Conservation (phyloP, 176 grass and related monocot genomes). For the Pontederia crassipes region DNA sequence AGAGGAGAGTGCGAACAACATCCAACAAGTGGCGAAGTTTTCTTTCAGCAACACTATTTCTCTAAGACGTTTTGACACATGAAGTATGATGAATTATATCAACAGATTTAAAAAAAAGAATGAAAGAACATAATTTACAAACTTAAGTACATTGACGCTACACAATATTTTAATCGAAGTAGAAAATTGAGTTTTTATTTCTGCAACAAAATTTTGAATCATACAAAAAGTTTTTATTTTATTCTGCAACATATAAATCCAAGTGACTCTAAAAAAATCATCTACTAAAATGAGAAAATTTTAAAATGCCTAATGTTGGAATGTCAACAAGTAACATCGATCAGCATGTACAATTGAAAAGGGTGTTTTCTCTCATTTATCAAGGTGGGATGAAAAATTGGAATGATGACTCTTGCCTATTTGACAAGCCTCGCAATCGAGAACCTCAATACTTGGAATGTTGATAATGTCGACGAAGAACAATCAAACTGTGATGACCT, state of each 20-base stretch:
- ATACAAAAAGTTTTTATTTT: not conserved
- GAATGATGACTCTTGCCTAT: not conserved
- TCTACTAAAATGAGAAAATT: not conserved
- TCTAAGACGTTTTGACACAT: not conserved
- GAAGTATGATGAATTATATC: not conserved
- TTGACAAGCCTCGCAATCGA: not conserved
- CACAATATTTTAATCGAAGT: not conserved
- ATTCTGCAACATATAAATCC: not conserved
- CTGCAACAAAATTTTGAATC: not conserved
- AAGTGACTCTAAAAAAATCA: not conserved
- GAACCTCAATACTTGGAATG: not conserved
- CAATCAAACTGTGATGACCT: not conserved
- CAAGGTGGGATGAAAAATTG: not conserved
- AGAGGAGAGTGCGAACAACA: not conserved
- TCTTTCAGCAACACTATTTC: conserved; percentile 5
- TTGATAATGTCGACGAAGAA: not conserved
- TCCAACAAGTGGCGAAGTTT: conserved; percentile 4
- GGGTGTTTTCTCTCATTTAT: not conserved
- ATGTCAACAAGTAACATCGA: not conserved
- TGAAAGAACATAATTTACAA: not conserved
- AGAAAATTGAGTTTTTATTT: conserved; percentile 7
- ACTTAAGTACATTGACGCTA: not conserved
- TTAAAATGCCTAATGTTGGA: not conserved
- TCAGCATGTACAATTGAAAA: not conserved
- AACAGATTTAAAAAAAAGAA: not conserved